Base-by-base conservation (phyloP, 2,329 filamentous ascomycete genomes). In the Fusarium armeniacum region DNA sequence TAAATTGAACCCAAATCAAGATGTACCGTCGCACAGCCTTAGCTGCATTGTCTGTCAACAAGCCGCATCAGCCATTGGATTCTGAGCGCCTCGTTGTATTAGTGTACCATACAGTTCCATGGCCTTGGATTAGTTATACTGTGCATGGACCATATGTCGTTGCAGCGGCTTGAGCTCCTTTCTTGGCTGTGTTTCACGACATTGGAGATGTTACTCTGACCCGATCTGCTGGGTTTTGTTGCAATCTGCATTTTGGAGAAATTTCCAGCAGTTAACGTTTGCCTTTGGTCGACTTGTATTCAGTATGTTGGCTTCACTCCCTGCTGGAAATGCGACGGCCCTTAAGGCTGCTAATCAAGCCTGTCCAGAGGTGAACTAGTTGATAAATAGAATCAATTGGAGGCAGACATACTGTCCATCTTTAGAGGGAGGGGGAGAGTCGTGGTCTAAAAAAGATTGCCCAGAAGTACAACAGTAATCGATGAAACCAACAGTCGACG, bases 141-240 rank as follows among this genome's bases (percentile, higher is more conserved):
- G 35, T 26, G 36, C 65, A 16, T 54, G 20, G 38, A 53, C 49
- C 43, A 28, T 46, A 68, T 67, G 41, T 33, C 38, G n/a, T 67
- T 26, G 36, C 43, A 58, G 41, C 47, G 50, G 36, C 54, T 28
- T 40, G 36, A 22, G 20, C 33, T 63, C 52, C 28, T 54, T 35
- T 32, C 62, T 58, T 51, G 66, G 67, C 62, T 44, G 58, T 49
- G 66, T 69, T 67, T 22, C 67, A 70, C 66, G 33, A 51, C 67
- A 70, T 54, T 40, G 33, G 41, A 22, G 26, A 36, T 36, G 30
- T 15, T 50, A 46, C 41, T 51, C 36, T 38, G 33, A 32, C 40
- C 41, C 50, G 41, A 26, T 45, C 12, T 47, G 33, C 40, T 62
- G 32, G 28, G 33, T 30, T 30, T 28, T 26, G 30, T 44, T 44